A percentile compares a stretch with the other conserved stretches of the same genome.
phyloP scores from a whole-genome alignment of 2,329 filamentous ascomycete species.

The Scedosporium apiospermum region DNA sequence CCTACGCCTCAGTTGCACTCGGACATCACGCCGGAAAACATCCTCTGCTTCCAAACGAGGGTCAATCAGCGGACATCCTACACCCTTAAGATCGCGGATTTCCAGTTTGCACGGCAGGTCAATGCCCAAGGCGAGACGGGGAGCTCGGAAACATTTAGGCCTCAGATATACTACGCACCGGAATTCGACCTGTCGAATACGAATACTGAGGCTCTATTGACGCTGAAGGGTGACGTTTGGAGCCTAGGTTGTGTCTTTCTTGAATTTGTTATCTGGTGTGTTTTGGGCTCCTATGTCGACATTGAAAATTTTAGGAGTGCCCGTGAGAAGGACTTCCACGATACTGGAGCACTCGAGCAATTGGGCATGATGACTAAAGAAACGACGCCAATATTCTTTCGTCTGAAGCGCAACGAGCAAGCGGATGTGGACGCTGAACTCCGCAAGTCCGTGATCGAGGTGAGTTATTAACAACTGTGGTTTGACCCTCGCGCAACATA shows the following conservation, averaged over 20 bases:
- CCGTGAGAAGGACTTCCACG: neutral
- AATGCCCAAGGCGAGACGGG: neutral
- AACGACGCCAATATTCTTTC: neutral
- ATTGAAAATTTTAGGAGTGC: neutral
- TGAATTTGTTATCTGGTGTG: neutral
- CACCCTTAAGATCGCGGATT: slow-evolving; percentile 1
- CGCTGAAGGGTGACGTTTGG: slow-evolving; percentile 2
- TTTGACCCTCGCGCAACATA: no score
- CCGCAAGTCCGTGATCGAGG: neutral
- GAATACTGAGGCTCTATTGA: neutral
- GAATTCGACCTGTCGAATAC: neutral
- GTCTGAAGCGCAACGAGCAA: no score
- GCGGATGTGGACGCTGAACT: no score
- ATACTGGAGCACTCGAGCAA: neutral
- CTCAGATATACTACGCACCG: neutral
- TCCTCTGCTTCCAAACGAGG: neutral
- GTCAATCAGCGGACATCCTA: neutral
- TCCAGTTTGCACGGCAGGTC: neutral
- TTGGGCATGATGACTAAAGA: neutral
- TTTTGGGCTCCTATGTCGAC: neutral
- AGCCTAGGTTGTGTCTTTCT: neutral
- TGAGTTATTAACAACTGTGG: neutral
- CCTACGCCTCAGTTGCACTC: neutral
- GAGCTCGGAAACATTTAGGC: neutral
- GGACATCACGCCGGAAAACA: neutral